Conservation (phyloP, 495 filamentous ascomycete genomes). For the Lichenothelia convexa region DNA sequence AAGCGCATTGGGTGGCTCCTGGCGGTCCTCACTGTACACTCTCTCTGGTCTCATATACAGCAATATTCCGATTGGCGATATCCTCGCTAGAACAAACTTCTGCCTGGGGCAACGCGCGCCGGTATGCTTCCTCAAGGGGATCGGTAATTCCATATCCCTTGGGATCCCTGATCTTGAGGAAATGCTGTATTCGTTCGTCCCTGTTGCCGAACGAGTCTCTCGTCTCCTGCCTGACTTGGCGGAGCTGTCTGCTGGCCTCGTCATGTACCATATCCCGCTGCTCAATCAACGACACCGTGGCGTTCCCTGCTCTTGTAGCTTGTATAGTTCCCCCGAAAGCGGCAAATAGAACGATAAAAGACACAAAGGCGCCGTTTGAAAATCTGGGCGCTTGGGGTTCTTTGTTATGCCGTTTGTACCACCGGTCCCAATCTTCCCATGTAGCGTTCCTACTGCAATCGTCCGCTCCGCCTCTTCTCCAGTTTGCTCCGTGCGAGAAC, state of each 20-base stretch:
- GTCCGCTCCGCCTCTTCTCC: constrained; percentile 28
- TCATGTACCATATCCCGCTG: constrained; percentile 42
- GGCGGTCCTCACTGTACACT: no score
- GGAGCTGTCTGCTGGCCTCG: constrained; percentile 42
- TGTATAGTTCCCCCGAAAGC: constrained; percentile 49
- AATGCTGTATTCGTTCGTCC: constrained; percentile 51
- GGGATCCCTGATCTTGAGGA: constrained; percentile 46
- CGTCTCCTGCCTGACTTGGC: constrained; percentile 32
- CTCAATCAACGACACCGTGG: constrained; percentile 38
- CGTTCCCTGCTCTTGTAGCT: constrained; percentile 41
- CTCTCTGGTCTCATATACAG: no score
- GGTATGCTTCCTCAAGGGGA: constrained; percentile 14
- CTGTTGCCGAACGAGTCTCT: constrained; percentile 22
- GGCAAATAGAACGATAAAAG: constrained; percentile 45
- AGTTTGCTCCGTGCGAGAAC: background rate
- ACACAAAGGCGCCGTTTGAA: constrained; percentile 58
- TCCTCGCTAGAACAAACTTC: constrained; percentile 14
- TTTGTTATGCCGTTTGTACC: constrained; percentile 40
- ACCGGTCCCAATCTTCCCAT: constrained; percentile 97
- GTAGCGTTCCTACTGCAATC: no score
- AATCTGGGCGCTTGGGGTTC: constrained; percentile 38
- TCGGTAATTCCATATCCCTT: constrained; percentile 8
- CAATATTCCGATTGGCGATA: constrained; percentile 2
- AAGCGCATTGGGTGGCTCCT: no score
- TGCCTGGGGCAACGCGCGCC: constrained; percentile 13